Base-by-base conservation (phyloP, 2,329 filamentous ascomycete genomes). In the Colletotrichum sp. region DNA sequence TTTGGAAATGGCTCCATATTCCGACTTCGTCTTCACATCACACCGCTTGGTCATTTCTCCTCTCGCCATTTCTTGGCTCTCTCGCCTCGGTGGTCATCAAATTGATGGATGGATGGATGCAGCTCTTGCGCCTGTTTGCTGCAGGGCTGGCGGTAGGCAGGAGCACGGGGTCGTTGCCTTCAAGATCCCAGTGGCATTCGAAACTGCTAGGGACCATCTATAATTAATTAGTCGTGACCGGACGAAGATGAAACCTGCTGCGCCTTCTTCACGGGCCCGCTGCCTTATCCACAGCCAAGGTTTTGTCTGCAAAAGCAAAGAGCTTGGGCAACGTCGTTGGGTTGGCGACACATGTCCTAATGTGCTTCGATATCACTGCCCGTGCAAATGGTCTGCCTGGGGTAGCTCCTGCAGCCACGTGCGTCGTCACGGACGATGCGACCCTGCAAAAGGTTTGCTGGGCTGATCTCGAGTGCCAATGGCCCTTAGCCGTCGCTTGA, bases 231-330 rank as follows among this genome's bases (percentile, higher is more conserved):
- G 26, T 63, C 34, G 32, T 73, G 24, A 60, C 65, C 28, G 65
- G 70, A 76, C 49, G 63, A 75, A 80, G 71, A 76, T 84, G 83
- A 85, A 84, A 85, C 83, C 72, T 74, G 78, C 75, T 80, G 76
- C 76, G 78, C 76, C 78, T 79, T 71, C 71, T 65, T 75, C 55
- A 28, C 55, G 67, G 75, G 66, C 55, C 67, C 74, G 60, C 66
- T 63, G 57, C 12, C 21, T 52, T 63, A 71, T 59, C 24, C 44
- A 36, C 32, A 44, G 36, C 36, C 49, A 62, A 63, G 34, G 36
- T 63, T 55, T 63, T 65, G 44, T 21, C 39, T 49, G 69, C 44
- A 68, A 68, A 64, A 32, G 34, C 64, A 52, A 67, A 36, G 70
- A 76, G 70, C 57, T 60, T 72, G 57, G 57, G 64, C 57, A 68